These are phyloP conservation scores for Boletus subcaerulescens DNA, from an alignment of 768 basidiomycete species.

Conservation along the genomic window DNA sequence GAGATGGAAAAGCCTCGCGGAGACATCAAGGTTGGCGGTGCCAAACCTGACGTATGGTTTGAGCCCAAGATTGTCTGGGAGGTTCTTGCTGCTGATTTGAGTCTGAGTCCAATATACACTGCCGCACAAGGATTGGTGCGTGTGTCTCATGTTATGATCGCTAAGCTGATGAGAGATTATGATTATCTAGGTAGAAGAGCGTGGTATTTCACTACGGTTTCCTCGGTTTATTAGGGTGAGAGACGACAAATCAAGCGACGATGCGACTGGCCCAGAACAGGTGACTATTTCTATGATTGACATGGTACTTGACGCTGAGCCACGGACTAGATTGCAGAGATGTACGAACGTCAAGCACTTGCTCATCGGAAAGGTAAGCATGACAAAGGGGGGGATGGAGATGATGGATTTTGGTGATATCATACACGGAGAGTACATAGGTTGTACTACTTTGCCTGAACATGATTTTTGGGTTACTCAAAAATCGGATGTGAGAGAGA, in stretches of 20 bases:
- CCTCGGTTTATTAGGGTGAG: conserved; percentile 90
- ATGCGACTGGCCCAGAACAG: conserved; percentile 92
- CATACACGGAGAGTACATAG: conserved; percentile 7
- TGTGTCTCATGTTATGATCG: conserved; percentile 6
- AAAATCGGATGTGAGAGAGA: background rate
- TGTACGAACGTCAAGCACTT: conserved; percentile 87
- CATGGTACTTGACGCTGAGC: background rate
- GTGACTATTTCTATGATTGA: conserved; percentile 38
- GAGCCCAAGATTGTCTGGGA: conserved; percentile 98
- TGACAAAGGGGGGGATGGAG: conserved; percentile 55
- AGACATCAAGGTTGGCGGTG: conserved; percentile 86
- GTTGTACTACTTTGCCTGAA: conserved; percentile 18
- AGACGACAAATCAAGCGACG: conserved; percentile 91
- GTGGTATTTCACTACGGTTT: conserved; percentile 95
- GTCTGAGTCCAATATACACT: conserved; percentile 94
- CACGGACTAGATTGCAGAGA: conserved; percentile 73
- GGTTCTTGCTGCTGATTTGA: conserved; percentile 94
- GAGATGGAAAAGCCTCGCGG: conserved; percentile 68
- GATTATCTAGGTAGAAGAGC: conserved; percentile 63
- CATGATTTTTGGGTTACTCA: background rate
- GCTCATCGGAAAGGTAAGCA: conserved; percentile 74
- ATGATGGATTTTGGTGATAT: conserved; percentile 77
- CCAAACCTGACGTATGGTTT: conserved; percentile 97
- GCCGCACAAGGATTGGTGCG: conserved; percentile 87
- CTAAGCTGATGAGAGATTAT: background rate